Base-by-base conservation (phyloP, 1,139 yeast genomes). In the Kurtzmaniella quercitrusa region DNA sequence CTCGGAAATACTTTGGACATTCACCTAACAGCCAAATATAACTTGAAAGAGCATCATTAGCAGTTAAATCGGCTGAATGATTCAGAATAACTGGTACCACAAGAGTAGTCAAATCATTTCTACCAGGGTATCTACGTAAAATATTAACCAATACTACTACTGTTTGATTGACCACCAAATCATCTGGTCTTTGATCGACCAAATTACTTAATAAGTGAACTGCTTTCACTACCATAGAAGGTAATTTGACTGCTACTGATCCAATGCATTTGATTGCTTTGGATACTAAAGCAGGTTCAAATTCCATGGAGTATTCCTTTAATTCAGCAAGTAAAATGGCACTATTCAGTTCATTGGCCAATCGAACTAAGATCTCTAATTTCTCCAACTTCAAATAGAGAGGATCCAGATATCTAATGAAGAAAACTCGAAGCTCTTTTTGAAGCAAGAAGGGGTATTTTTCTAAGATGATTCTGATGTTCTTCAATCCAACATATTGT, bases 381-480 rank as follows among this genome's bases (percentile, higher is more conserved):
- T 94, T 94, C 58, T 93, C 98, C 53, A 93, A 73, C 63, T 94
- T 94, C 53, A 94, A 76, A 61, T 94, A 94, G 42, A 91, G 73
- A 14, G 98, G 98, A 64, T 94, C 99, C 51, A 90, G 88, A 68
- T 90, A 93, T 60, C 90, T 90, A 58, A 93, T 83, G 69, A 89
- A 94, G 57, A 94, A 94, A 8, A 93, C 95, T 51, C 96, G 77
- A 55, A 91, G 72, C 59, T 93, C 97, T 50, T 82, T 82, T 25
- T 85, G 75, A 50, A 93, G 73, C 37, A 93, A 75, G 45, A 74
- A 76, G 3, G 98, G 98, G 62, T 88, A 89, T 59, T 87, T 86
- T 60, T 93, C 96, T 52, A 93, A 73, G 41, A 94, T 82, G 53
- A 94, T 85, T 62, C 96, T 77, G 50, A 94, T 90, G 63, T 93